Evolutionary conservation across 1,139 yeast species (phyloP).

Genomic region (Pichia sp.): DNA sequence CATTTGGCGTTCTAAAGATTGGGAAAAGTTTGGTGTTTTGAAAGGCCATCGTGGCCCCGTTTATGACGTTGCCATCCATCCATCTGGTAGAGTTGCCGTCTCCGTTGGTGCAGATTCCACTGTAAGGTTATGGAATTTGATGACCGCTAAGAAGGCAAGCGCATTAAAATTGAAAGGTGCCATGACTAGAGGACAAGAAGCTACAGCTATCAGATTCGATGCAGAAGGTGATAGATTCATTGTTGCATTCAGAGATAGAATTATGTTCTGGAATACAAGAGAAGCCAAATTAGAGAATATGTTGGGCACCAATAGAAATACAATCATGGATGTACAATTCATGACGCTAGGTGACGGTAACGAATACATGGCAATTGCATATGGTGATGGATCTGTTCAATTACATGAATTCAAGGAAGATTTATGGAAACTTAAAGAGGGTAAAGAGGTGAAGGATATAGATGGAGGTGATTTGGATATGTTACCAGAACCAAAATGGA

Average conservation of each 20-base stretch:
- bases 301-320: constrained; percentile 30
- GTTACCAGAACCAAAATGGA: constrained; percentile 40
- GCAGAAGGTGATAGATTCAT: constrained; percentile 59
- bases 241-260: constrained; percentile 62
- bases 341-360: constrained; percentile 33
- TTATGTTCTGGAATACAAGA: constrained; percentile 60
- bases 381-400: constrained; percentile 64
- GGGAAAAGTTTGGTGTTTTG: constrained; percentile 87
- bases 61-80: constrained; percentile 83
- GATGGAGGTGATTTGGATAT: constrained; percentile 19
- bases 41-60: constrained; percentile 77
- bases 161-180: constrained; percentile 65
- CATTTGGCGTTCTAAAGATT: constrained; percentile 93
- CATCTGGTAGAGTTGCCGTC: constrained; percentile 86
- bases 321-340: constrained; percentile 65
- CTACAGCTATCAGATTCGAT: constrained; percentile 62
- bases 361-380: constrained; percentile 61
- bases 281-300: constrained; percentile 51
- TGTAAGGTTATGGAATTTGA: constrained; percentile 85
- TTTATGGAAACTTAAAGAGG: constrained; percentile 28
- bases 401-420: constrained; percentile 40
- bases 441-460: constrained; percentile 6
- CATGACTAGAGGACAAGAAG: constrained; percentile 55
- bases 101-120: constrained; percentile 84
- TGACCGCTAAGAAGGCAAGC: constrained; percentile 97